Base-by-base conservation (phyloP, 495 filamentous ascomycete genomes). In the Aspergillus carlsbadensis region DNA sequence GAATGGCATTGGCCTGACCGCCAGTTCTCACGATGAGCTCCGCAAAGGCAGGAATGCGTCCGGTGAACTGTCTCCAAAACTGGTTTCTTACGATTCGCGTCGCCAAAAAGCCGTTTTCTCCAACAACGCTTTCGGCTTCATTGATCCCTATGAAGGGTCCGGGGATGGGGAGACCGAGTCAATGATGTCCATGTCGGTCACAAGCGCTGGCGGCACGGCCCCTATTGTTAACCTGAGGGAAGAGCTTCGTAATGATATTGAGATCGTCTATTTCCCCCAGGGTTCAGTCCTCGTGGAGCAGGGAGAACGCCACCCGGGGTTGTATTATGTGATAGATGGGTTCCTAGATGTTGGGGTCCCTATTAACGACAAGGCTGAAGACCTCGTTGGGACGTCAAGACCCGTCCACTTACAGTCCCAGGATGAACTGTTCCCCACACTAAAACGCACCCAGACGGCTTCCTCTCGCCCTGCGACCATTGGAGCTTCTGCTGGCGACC, bases 311-410 rank as follows among this genome's bases (percentile, higher is more conserved):
- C 95, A 95, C 62, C 95, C 95, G 0, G 94, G 94, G 1, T 77
- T 98, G 10, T 98, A 98, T 73, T 98, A 98, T 69, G 94, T 98
- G 10, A 89, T 98, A 49, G 94, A 98, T 69, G 94, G 94, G 3
- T 98, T 98, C 58, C 74, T 98, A 21, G 95, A 98, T 68, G 92
- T 96, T 17, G 91, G 91, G 52, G 83, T 91, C 35, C 85, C 89
- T 1, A 67, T 77, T 0, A 81, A 83, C 44, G 83, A 84, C 4
- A 76, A 76, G 22, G 79, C 65, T 48, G 66, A 73, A 21, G 73
- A 75, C 48, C 66, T 74, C 11, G 67, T 74, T 31, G 70, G 79
- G 58, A 56, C 57, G 8, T 73, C 65, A 10, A 68, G 66, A 56
- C 58, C 68, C 49, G 54, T 58, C 0, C 54, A 60, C 37, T 53